phyloP scores from a whole-genome alignment of 768 basidiomycete species.

The Pleurotus tuber-regium region DNA sequence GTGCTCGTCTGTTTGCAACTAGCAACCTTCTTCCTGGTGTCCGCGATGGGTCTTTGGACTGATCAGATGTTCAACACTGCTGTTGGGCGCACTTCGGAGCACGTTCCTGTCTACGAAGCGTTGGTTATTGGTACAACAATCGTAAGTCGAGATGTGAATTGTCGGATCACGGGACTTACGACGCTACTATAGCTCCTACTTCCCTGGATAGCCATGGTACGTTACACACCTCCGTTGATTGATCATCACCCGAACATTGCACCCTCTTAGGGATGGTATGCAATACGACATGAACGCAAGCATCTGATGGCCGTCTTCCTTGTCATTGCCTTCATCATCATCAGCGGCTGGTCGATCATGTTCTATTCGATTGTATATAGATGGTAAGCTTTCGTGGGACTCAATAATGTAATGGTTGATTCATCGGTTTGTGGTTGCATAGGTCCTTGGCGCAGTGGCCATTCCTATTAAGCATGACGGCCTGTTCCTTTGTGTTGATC shows the following conservation, averaged over 20 bases:
- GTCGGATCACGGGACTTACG: background rate
- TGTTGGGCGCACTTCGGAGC: constrained; percentile 38
- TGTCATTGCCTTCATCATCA: constrained; percentile 34
- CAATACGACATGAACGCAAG: constrained; percentile 46
- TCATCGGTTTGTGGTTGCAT: constrained; percentile 14
- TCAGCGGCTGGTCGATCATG: constrained; percentile 39
- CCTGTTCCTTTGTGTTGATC: constrained; percentile 41
- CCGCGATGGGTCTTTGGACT: constrained; percentile 54
- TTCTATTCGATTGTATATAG: constrained; percentile 44
- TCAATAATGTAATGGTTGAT: too few relatives aligned
- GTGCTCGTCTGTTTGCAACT: constrained; percentile 54
- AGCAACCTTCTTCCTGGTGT: constrained; percentile 47
- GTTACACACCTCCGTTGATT: constrained; percentile 6
- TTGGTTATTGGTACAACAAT: constrained; percentile 42
- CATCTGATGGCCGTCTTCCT: constrained; percentile 42
- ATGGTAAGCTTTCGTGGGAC: constrained; percentile 35
- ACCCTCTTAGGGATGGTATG: constrained; percentile 48
- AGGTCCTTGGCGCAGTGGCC: constrained; percentile 51
- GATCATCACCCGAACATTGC: background rate
- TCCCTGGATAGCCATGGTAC: constrained; percentile 53
- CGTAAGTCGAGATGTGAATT: constrained; percentile 27
- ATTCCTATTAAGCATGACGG: constrained; percentile 44
- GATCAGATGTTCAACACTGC: constrained; percentile 49
- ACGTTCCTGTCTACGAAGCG: constrained; percentile 40
- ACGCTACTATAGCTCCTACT: constrained; percentile 34